Conservation (phyloP, 768 basidiomycete species). For the Calocybe gangraenosa region DNA sequence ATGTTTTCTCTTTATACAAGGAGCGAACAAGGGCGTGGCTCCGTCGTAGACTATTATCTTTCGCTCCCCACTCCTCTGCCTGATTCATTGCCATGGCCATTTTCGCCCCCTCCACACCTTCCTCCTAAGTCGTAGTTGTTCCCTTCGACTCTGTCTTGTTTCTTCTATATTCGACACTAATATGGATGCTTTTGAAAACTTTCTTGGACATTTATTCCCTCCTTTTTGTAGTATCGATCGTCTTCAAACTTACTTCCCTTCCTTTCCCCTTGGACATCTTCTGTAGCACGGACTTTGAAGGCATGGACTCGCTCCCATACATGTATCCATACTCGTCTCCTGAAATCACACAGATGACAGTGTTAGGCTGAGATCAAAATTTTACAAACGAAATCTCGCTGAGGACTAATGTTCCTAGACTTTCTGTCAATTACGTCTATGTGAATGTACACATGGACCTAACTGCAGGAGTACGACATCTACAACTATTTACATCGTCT, state of each 20-base stretch:
- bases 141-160: not conserved
- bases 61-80: conserved; percentile 4
- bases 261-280: not conserved
- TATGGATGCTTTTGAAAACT: not conserved
- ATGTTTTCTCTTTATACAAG: conserved; percentile 23
- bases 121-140: conserved; percentile 1
- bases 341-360: too few species aligned
- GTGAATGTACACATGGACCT: too few species aligned
- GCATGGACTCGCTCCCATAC: not conserved
- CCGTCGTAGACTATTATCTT: conserved; percentile 15
- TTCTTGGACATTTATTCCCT: not conserved
- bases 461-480: too few species aligned
- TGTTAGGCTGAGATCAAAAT: too few species aligned
- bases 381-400: too few species aligned
- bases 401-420: too few species aligned
- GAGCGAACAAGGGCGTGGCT: conserved; percentile 21
- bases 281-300: not conserved
- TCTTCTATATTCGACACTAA: not conserved
- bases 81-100: not conserved
- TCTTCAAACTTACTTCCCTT: not conserved
- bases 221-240: not conserved
- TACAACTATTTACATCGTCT: too few species aligned
- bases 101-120: not conserved
- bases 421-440: too few species aligned
- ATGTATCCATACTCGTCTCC: too few species aligned